Percentiles rank a stretch among this genome's conserved stretches.
These are phyloP conservation scores for Sindora glabra DNA, from an alignment of 306 rosid genomes.

Conservation along the genomic window DNA sequence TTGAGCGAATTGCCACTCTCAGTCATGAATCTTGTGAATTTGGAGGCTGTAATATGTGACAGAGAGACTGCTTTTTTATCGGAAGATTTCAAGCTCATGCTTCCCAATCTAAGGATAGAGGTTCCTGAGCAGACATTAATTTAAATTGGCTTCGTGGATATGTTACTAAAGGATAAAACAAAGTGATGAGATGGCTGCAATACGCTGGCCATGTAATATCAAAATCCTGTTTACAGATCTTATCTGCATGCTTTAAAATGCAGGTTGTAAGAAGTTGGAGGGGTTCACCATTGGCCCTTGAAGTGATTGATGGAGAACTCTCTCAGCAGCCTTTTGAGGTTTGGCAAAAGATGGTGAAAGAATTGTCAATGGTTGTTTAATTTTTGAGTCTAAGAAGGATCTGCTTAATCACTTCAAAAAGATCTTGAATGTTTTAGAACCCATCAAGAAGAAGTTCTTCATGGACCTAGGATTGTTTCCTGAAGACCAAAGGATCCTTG, in stretches of 20 bases:
- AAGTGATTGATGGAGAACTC: conserved; percentile 45
- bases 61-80: conserved; percentile 27
- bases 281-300: conserved; percentile 53
- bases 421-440: conserved; percentile 43
- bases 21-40: not conserved
- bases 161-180: too few species aligned
- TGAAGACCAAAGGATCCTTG: conserved; percentile 58
- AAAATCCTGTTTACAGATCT: not conserved
- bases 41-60: conserved; percentile 24
- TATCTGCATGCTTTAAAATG: conserved; percentile 1
- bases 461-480: conserved; percentile 67
- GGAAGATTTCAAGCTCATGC: not conserved
- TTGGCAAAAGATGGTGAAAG: conserved; percentile 32
- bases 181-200: not conserved
- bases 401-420: conserved; percentile 39
- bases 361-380: conserved; percentile 25
- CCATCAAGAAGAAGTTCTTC: conserved; percentile 46
- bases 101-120: conserved; percentile 11
- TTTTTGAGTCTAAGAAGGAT: conserved; percentile 23
- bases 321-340: conserved; percentile 22
- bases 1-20: conserved; percentile 27
- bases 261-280: conserved; percentile 52
- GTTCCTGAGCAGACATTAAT: conserved; percentile 11
- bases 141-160: conserved; percentile 26
- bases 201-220: too few species aligned